Percentiles rank a stretch among this genome's conserved stretches.
phyloP scores from a whole-genome alignment of 441 rosid species.

The Kokia cookei region DNA sequence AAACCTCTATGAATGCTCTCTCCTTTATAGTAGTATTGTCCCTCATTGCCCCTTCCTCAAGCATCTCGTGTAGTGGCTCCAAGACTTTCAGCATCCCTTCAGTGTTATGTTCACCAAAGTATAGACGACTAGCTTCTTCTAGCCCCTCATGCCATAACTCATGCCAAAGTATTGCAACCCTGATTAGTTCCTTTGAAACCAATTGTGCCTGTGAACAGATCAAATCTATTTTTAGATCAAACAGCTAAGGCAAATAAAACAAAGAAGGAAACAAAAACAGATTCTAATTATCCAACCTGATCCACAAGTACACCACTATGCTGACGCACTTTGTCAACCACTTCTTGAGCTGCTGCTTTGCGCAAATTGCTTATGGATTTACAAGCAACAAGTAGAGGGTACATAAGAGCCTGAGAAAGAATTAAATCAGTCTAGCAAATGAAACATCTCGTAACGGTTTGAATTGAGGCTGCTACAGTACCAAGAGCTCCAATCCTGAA shows the following conservation, averaged over 20 bases:
- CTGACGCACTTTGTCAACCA: slow-evolving; percentile 96
- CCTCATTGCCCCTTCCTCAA: slow-evolving; percentile 85
- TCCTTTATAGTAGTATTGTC: slow-evolving; percentile 79
- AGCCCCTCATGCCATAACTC: slow-evolving; percentile 92
- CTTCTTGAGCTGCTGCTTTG: slow-evolving; percentile 97
- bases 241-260: slow-evolving; percentile 3
- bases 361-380: slow-evolving; percentile 96
- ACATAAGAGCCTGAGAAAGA: slow-evolving; percentile 90
- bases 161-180: slow-evolving; percentile 99
- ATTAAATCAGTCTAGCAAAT: slow-evolving; percentile 6
- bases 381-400: slow-evolving; percentile 98
- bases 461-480: slow-evolving; percentile 1
- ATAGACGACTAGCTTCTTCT: slow-evolving; percentile 99
- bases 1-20: slow-evolving; percentile 96
- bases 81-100: slow-evolving; percentile 97
- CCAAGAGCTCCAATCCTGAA: slow-evolving; percentile 1
- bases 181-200: slow-evolving; percentile 87
- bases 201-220: slow-evolving; percentile 71
- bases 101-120: slow-evolving; percentile 96
- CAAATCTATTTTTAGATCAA: slow-evolving; percentile 1
- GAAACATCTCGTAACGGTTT: not conserved
- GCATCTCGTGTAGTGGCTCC: slow-evolving; percentile 95
- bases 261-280: not conserved
- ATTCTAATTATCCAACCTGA: slow-evolving; percentile 51
- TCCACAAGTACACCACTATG: slow-evolving; percentile 94